A percentile compares a stretch with the other conserved stretches of the same genome.
phyloP scores from a whole-genome alignment of 2,329 filamentous ascomycete species.

The Trichoderma polysporum region DNA sequence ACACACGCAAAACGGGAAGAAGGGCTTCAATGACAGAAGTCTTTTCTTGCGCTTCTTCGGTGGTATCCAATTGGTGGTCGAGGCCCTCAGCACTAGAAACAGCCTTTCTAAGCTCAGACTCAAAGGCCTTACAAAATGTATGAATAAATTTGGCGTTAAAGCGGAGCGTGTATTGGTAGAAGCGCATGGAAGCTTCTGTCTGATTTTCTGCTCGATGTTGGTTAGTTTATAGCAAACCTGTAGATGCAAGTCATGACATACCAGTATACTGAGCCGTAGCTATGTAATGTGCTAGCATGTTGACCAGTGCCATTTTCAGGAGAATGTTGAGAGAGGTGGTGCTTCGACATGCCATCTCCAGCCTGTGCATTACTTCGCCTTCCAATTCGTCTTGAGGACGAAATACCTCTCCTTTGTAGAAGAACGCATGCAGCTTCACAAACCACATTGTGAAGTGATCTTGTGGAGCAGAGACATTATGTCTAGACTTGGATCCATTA shows the following conservation, averaged over 20 bases:
- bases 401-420: constrained; percentile 75
- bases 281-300: constrained; percentile 79
- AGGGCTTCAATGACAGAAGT: constrained; percentile 42
- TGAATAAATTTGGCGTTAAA: constrained; percentile 79
- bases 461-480: constrained; percentile 50
- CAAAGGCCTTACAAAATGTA: constrained; percentile 66
- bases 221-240: not conserved
- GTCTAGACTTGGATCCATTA: constrained; percentile 35
- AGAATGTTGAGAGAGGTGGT: constrained; percentile 63
- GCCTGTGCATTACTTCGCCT: constrained; percentile 76
- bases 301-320: constrained; percentile 79
- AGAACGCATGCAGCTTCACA: constrained; percentile 79
- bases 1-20: constrained; percentile 54
- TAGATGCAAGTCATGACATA: constrained; percentile 26
- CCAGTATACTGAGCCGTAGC: constrained; percentile 45
- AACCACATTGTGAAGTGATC: constrained; percentile 78
- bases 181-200: constrained; percentile 45
- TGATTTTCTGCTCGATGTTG: constrained; percentile 42
- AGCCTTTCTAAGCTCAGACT: constrained; percentile 60
- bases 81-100: constrained; percentile 24
- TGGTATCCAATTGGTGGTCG: constrained; percentile 27
- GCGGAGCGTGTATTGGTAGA: constrained; percentile 66
- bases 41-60: constrained; percentile 29
- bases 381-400: constrained; percentile 71
- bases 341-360: constrained; percentile 71